Conservation (phyloP, 2,329 filamentous ascomycete species). For the Sclerotinia borealis region DNA sequence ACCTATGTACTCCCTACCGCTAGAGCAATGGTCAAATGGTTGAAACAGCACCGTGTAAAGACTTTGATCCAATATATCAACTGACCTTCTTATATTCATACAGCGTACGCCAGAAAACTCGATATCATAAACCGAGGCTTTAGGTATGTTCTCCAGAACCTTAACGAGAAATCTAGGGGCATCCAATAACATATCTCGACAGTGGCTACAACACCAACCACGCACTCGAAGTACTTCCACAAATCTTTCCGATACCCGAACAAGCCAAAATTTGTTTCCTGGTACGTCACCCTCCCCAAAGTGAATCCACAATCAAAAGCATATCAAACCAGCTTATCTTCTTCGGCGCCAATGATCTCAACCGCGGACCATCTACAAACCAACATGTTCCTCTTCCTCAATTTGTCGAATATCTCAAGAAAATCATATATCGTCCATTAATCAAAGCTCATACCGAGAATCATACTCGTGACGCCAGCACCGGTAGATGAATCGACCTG, state of each 20-base stretch:
- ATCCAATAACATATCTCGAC: background rate
- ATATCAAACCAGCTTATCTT: slow-evolving; percentile 46
- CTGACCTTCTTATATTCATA: background rate
- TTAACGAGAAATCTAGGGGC: too few relatives aligned
- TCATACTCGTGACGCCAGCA: slow-evolving; percentile 76
- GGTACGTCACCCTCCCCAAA: slow-evolving; percentile 29
- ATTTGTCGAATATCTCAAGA: slow-evolving; percentile 65
- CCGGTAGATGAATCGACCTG: slow-evolving; percentile 71
- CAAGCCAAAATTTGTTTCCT: slow-evolving; percentile 35
- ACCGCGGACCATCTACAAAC: slow-evolving; percentile 49
- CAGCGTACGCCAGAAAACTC: slow-evolving; percentile 5
- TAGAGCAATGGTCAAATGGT: background rate
- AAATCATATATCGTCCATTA: slow-evolving; percentile 65
- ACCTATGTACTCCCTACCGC: background rate
- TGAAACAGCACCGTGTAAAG: background rate
- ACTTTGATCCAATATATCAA: background rate
- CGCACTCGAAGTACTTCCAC: slow-evolving; percentile 17
- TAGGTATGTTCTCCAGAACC: background rate
- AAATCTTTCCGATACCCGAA: slow-evolving; percentile 20
- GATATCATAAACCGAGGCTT: slow-evolving; percentile 26
- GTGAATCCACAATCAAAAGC: background rate
- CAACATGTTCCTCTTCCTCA: slow-evolving; percentile 70
- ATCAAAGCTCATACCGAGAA: slow-evolving; percentile 63
- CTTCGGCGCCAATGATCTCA: slow-evolving; percentile 86
- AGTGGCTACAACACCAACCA: slow-evolving; percentile 26